Evolutionary conservation across 805 yeast genomes (phyloP).

Genomic region (Saccharomycopsis capsularis): DNA sequence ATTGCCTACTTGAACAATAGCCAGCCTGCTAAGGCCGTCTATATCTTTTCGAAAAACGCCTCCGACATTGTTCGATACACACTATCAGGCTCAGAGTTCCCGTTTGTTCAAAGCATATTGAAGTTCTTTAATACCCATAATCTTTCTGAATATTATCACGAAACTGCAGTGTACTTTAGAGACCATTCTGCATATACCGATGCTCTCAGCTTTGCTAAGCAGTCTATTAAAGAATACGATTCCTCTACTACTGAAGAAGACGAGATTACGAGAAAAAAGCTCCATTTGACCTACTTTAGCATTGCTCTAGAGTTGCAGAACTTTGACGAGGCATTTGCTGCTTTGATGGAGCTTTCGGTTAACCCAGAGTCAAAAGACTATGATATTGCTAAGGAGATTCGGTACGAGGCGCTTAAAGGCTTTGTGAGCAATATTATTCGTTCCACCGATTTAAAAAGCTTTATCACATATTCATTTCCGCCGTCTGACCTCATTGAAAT

Average conservation of each 20-base stretch:
- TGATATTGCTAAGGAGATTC: constrained; percentile 10
- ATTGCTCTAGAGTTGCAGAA: constrained; percentile 29
- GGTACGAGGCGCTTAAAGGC: constrained; percentile 27
- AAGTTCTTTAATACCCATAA: constrained; percentile 28
- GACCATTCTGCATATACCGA: constrained; percentile 26
- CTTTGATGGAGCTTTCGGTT: constrained; percentile 26
- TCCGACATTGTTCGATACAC: constrained; percentile 27
- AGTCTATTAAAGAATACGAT: constrained; percentile 21
- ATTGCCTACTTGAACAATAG: constrained; percentile 25
- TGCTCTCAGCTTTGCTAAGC: constrained; percentile 33
- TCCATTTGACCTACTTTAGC: constrained; percentile 24
- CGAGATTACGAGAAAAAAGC: constrained; percentile 20
- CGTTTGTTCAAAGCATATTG: constrained; percentile 21
- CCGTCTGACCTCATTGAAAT: constrained; percentile 36
- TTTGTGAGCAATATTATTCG: constrained; percentile 36
- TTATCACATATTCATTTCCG: constrained; percentile 38
- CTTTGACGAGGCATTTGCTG: constrained; percentile 30
- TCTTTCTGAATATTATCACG: constrained; percentile 32
- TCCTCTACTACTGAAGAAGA: constrained; percentile 23
- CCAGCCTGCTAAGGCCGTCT: constrained; percentile 28
- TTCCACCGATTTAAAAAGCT: constrained; percentile 32
- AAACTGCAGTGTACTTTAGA: constrained; percentile 33
- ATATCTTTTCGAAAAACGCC: constrained; percentile 28
- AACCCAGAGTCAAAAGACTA: constrained; percentile 5
- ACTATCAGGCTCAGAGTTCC: constrained; percentile 23